Percentiles rank a stretch among this genome's conserved stretches.
Conservation (phyloP, 805 yeast species). For the Kuraishia piskuri region DNA sequence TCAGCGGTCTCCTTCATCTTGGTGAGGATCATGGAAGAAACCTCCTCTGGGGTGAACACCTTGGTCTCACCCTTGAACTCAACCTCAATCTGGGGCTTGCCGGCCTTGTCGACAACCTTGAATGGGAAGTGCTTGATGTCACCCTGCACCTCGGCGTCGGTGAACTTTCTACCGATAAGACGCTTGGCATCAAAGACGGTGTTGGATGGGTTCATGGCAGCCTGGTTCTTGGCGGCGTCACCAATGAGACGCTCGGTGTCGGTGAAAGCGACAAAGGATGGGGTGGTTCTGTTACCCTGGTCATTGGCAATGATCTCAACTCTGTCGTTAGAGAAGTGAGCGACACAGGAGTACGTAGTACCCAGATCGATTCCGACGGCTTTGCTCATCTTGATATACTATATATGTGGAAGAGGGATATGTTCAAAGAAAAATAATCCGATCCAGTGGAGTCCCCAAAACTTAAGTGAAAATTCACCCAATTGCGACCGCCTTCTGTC, state of each 20-base stretch:
- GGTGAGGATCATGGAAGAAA: slow-evolving; percentile 77
- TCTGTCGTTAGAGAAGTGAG: slow-evolving; percentile 84
- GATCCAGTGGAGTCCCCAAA: background rate
- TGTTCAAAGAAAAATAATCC: background rate
- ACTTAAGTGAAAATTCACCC: background rate
- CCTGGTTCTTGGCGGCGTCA: slow-evolving; percentile 97
- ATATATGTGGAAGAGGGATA: slow-evolving; percentile 1
- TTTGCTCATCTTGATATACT: slow-evolving; percentile 29
- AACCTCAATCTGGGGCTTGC: slow-evolving; percentile 85
- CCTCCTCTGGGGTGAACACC: slow-evolving; percentile 88
- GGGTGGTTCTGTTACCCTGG: slow-evolving; percentile 98
- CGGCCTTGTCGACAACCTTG: slow-evolving; percentile 70
- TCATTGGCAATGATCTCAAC: slow-evolving; percentile 96
- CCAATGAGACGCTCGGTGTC: slow-evolving; percentile 90
- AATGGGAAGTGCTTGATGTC: slow-evolving; percentile 90
- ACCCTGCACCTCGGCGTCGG: slow-evolving; percentile 77
- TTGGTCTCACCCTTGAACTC: slow-evolving; percentile 93
- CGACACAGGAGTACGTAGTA: slow-evolving; percentile 93
- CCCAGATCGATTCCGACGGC: slow-evolving; percentile 76
- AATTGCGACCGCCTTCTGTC: background rate
- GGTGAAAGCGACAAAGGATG: slow-evolving; percentile 92
- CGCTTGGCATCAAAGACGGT: slow-evolving; percentile 91
- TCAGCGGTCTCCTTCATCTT: slow-evolving; percentile 65
- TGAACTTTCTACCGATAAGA: slow-evolving; percentile 83
- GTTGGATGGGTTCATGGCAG: slow-evolving; percentile 86